Base-by-base conservation (phyloP, 805 yeast genomes). In the Jamesozyma jinghongensis region DNA sequence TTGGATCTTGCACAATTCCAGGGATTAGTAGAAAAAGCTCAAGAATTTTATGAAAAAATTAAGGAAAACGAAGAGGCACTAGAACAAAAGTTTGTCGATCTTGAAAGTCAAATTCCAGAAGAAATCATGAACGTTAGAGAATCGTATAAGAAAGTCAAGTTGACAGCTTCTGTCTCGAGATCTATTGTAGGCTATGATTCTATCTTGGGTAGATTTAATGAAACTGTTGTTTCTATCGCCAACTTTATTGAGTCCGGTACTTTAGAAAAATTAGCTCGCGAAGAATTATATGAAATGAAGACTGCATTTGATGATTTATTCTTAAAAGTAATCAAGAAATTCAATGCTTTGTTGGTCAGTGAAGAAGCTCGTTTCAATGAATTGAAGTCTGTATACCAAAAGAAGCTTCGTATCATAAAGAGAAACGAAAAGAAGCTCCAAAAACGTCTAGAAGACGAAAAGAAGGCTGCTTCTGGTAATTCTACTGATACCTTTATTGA, bases 61-160 rank as follows among this genome's bases (percentile, higher is more conserved):
- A 75, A 74, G 49, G 66, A 62, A 4, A 56, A 65, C 31, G 61
- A 75, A 58, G 45, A 70, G 27, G 64, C 62, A 5, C 66, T 69
- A 59, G 70, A 73, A 1, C 67, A 66, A 34, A 74, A 73, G 41
- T 63, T 77, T 4, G 50, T 55, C 29, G 65, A 62, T 2, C 47
- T 75, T 28, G 62, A 72, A 44, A 54, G 61, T 19, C 65, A 66
- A 32, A 77, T 66, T 51, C 67, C 68, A 3, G 65, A 64, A 3
- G 65, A 63, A 3, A 57, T 65, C 18, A 53, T 79, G 19, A 74
- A 79, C 50, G 75, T 71, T 44, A 74, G 71, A 27, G 67, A 69
- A 40, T 79, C 75, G 49, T 71, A 70, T 43, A 61, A 64, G 28
- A 68, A 72, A 45, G 54, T 76, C 35, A 68, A 67, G 40, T 34